A percentile compares a stretch with the other conserved stretches of the same genome.
These are phyloP conservation scores for Cordyceps fumosorosea DNA, from an alignment of 2,329 filamentous ascomycete species.

Conservation along the genomic window DNA sequence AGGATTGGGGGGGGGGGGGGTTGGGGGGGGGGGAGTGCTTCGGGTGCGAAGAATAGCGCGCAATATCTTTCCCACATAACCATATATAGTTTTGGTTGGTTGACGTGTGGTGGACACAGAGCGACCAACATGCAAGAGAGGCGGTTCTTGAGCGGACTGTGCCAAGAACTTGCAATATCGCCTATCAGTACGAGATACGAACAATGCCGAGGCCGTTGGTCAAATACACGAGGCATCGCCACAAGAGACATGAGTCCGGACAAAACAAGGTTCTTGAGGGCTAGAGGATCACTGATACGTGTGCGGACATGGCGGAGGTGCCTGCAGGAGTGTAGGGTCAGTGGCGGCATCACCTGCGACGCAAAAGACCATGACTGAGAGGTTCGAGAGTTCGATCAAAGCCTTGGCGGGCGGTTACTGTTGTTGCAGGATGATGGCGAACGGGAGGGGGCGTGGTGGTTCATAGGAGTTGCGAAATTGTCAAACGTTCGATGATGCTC, in stretches of 20 bases:
- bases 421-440: neutral
- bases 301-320: neutral
- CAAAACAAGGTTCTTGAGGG: neutral
- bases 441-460: neutral
- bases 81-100: too few species aligned
- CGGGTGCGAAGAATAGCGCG: neutral
- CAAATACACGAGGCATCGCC: neutral
- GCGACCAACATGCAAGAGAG: neutral
- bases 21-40: neutral
- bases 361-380: too few species aligned
- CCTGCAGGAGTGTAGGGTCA: neutral
- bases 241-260: neutral
- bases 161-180: too few species aligned
- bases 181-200: neutral
- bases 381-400: neutral
- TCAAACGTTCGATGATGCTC: neutral
- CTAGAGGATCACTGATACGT: neutral
- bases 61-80: too few species aligned
- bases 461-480: neutral
- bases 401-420: neutral
- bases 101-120: neutral
- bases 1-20: neutral
- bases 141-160: too few species aligned
- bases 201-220: neutral
- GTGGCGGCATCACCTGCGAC: neutral